Conservation (phyloP, 73 alveolate species). For the Tetrahymena thermophila region DNA sequence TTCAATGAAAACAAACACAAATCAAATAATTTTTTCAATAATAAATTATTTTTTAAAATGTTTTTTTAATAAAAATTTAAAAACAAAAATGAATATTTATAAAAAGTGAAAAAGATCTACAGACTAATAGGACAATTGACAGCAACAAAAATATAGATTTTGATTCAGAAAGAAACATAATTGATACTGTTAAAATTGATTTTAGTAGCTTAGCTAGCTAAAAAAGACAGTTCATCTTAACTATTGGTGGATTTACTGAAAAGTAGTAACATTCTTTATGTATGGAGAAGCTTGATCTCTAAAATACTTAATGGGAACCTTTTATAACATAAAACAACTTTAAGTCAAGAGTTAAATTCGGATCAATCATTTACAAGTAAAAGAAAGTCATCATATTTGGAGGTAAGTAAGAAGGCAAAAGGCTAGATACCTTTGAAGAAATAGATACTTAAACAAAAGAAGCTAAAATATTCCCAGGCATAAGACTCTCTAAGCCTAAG, state of each 20-base stretch:
- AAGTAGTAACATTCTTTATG: not conserved
- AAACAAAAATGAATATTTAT: not conserved
- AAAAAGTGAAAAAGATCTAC: not conserved
- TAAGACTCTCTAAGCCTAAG: slow-evolving; percentile 50
- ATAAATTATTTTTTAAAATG: too few relatives aligned
- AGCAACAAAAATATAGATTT: not conserved
- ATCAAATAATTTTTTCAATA: too few relatives aligned
- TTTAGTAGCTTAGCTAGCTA: not conserved
- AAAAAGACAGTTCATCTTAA: not conserved
- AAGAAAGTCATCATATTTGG: slow-evolving; percentile 61
- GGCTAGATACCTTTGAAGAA: slow-evolving; percentile 56
- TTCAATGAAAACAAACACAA: too few relatives aligned
- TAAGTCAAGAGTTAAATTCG: not conserved
- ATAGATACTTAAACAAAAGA: slow-evolving; percentile 47
- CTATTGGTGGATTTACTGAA: not conserved
- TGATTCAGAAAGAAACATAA: not conserved
- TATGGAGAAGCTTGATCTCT: not conserved
- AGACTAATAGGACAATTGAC: not conserved
- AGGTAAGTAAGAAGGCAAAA: slow-evolving; percentile 71
- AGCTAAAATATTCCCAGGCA: slow-evolving; percentile 11
- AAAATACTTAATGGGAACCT: not conserved
- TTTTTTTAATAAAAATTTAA: not conserved
- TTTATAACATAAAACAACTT: not conserved
- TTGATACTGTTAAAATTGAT: not conserved
- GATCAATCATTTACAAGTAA: not conserved